Base-by-base conservation (phyloP, 805 yeast species). In the Yamadazyma olivae region DNA sequence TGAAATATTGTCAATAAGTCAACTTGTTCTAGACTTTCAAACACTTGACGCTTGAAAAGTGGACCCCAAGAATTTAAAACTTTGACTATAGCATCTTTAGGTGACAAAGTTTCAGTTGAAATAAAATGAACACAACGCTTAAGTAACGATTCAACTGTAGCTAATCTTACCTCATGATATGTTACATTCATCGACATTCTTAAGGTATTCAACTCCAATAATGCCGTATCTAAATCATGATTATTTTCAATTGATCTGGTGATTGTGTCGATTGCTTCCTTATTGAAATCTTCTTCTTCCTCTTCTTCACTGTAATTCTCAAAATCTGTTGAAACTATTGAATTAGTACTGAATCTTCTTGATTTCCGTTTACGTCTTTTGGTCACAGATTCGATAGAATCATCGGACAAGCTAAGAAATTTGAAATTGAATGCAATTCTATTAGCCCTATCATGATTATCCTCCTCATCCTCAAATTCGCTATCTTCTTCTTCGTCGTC, bases 131-230 rank as follows among this genome's bases (percentile, higher is more conserved):
- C 70, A 9, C 86, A 77, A 51, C 93, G 74, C 28, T 69, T 67
- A 29, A 88, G 50, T 51, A 93, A 67, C 0, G 97, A 93, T 25
- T 71, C 70, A 23, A 79, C 67, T 0, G 96, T 87, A 4, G 95
- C 95, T 20, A 67, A 61, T 55, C 97, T 77, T 10, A 93, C 97
- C 54, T 90, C 96, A 51, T 87, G 95, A 59, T 93, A 91, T 0
- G 93, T 76, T 13, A 89, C 99, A 57, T 93, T 88, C 93, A 90
- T 84, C 51, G 96, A 87, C 99, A 93, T 91, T 64, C 98, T 76
- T 53, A 93, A 71, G 0, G 99, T 93, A 57, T 91, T 91, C 51
- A 93, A 74, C 64, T 93, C 99, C 41, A 93, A 67, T 45, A 88
- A 64, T 0, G 99, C 97, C 10, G 96, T 90, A 56, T 91, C 97